Evolutionary conservation across 2,329 filamentous ascomycete species (phyloP), one percentile per base, ranked within the genome.

Genomic region (Fusarium anguioides): DNA sequence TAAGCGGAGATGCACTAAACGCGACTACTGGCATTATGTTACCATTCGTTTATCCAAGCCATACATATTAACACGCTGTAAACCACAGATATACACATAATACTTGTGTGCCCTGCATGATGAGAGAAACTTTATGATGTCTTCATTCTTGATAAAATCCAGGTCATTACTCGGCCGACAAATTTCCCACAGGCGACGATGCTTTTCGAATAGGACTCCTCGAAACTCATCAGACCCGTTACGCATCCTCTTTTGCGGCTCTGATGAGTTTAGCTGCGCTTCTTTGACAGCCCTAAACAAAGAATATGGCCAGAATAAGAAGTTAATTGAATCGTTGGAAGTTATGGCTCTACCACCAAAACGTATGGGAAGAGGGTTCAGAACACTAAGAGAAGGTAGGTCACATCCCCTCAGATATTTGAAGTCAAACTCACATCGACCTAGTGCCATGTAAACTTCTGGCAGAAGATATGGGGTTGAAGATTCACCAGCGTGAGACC

Each of bases 221-320:
- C 29, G 39, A 21, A 66, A 42, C 36, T 18, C 61, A 17, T 81
- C 83, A 1, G 83, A 88, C 6, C 91, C 93, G 5, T 83, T 99
- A 29, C 86, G 89, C 31, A 93, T 99, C 52, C 85, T 99, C 6
- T 99, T 97, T 80, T 98, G 94, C 79, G 96, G 96, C 65, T 96
- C 95, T 5, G 96, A 99, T 77, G 84, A 89, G 4, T 97, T 98
- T 79, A 97, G 95, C 81, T 91, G 91, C 72, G 86, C 86, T 50
- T 93, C 93, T 3, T 82, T 99, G 47, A 81, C 81, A 59, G 91
- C 91, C 8, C 81, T 99, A 31, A 78, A 90, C 70, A 74, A 80
- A 7, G 90, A 93, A 74, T 84, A 89, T 50, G 62, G 76, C 24
- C 74, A 73, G 51, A 83, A 84, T 55, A 83, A 80, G 8, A 79